A percentile compares a stretch with the other conserved stretches of the same genome.
These are phyloP conservation scores for Candida sanyaensis DNA, from an alignment of 1,139 yeast genomes.

Conservation along the genomic window DNA sequence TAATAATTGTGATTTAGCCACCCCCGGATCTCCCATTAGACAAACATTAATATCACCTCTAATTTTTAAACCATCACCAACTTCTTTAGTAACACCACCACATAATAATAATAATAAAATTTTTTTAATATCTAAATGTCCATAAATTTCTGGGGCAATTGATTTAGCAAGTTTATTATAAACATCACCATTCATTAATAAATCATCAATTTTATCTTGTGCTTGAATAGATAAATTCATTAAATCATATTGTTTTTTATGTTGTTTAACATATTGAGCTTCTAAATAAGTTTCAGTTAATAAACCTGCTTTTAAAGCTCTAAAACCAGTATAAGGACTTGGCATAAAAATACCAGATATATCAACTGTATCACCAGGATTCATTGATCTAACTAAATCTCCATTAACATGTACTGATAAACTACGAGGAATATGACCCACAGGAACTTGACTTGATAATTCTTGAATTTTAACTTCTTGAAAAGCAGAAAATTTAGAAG, in stretches of 20 bases:
- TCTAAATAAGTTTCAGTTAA: conserved; percentile 92
- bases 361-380: conserved; percentile 96
- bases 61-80: conserved; percentile 95
- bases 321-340: conserved; percentile 92
- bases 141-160: conserved; percentile 97
- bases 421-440: conserved; percentile 94
- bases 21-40: conserved; percentile 99
- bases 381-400: conserved; percentile 78
- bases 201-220: conserved; percentile 53
- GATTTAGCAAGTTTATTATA: conserved; percentile 83
- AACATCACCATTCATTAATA: conserved; percentile 57
- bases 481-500: conserved; percentile 91
- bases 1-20: conserved; percentile 94
- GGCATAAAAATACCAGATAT: conserved; percentile 92
- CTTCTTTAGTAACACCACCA: conserved; percentile 94
- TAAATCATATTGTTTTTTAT: conserved; percentile 82
- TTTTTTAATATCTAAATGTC: conserved; percentile 92
- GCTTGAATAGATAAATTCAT: conserved; percentile 60
- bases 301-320: conserved; percentile 88
- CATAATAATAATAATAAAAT: conserved; percentile 80
- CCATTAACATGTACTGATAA: conserved; percentile 87
- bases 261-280: conserved; percentile 83
- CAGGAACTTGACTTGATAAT: conserved; percentile 93
- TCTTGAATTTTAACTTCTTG: conserved; percentile 97
- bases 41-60: conserved; percentile 97